phyloP scores from a whole-genome alignment of 805 yeast species.

The Metschnikowia baotianmanensis region DNA sequence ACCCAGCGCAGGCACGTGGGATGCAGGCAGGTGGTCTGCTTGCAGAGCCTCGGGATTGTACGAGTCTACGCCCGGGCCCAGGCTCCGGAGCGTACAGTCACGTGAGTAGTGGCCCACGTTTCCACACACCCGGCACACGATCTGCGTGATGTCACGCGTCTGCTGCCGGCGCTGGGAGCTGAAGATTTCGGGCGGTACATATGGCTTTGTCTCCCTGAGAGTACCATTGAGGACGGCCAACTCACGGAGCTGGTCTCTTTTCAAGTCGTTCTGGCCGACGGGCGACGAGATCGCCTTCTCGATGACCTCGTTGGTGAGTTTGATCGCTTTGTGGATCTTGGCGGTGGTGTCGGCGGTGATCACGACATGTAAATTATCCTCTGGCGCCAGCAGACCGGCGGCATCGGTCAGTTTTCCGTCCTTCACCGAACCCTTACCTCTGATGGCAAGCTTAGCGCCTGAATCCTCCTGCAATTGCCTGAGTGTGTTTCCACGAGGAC shows the following conservation, averaged over 20 bases:
- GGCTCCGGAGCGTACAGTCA: conserved; percentile 59
- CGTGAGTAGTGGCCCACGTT: conserved; percentile 81
- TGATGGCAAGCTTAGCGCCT: conserved; percentile 84
- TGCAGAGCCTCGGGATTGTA: conserved; percentile 1
- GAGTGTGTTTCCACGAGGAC: conserved; percentile 94
- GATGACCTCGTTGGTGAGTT: conserved; percentile 70
- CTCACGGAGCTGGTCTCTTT: conserved; percentile 86
- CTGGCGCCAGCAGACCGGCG: conserved; percentile 18
- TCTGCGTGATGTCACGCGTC: conserved; percentile 45
- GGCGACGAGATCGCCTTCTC: conserved; percentile 86
- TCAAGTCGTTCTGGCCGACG: conserved; percentile 88
- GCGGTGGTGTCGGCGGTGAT: conserved; percentile 81
- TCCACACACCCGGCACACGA: conserved; percentile 79
- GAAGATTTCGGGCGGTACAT: conserved; percentile 38
- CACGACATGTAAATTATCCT: conserved; percentile 84
- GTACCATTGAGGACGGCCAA: conserved; percentile 95
- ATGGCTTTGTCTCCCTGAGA: conserved; percentile 72
- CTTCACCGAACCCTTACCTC: conserved; percentile 96
- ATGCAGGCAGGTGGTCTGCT: neutral
- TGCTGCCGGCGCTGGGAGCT: conserved; percentile 26
- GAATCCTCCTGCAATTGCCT: conserved; percentile 76
- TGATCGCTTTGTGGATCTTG: conserved; percentile 71
- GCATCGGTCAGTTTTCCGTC: conserved; percentile 61
- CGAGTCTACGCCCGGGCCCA: conserved; percentile 1
- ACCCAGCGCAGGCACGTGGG: neutral